Conservation (phyloP, 2,329 filamentous ascomycete species). For the Xylaria sp. region DNA sequence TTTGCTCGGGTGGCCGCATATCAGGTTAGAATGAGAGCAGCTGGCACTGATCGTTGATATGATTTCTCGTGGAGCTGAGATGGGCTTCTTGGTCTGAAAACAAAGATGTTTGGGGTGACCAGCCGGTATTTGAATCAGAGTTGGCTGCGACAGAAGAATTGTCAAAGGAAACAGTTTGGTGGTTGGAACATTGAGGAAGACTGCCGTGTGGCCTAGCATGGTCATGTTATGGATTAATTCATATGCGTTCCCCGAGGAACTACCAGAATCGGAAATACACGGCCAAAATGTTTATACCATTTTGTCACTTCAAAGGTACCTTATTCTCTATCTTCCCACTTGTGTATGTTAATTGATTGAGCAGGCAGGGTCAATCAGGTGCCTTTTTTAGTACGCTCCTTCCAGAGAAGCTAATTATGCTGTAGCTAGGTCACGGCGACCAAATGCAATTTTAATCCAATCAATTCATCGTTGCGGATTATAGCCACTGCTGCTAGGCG, state of each 20-base stretch:
- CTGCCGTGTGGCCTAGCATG: neutral
- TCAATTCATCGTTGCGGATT: neutral
- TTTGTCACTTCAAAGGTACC: neutral
- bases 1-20: conserved; percentile 5
- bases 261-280: neutral
- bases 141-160: neutral
- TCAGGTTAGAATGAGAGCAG: neutral
- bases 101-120: neutral
- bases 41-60: too few species aligned
- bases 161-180: neutral
- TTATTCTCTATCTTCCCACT: neutral
- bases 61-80: neutral
- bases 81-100: neutral
- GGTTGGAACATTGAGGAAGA: neutral
- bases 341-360: neutral
- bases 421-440: too few species aligned
- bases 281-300: neutral
- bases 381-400: too few species aligned
- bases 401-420: too few species aligned
- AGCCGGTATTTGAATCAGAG: neutral
- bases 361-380: neutral
- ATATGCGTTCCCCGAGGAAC: neutral
- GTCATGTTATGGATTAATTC: neutral
- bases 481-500: too few species aligned
- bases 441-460: too few species aligned